Evolutionary conservation across 2,329 filamentous ascomycete species (phyloP).

Genomic region (Botryotinia narcissicola): DNA sequence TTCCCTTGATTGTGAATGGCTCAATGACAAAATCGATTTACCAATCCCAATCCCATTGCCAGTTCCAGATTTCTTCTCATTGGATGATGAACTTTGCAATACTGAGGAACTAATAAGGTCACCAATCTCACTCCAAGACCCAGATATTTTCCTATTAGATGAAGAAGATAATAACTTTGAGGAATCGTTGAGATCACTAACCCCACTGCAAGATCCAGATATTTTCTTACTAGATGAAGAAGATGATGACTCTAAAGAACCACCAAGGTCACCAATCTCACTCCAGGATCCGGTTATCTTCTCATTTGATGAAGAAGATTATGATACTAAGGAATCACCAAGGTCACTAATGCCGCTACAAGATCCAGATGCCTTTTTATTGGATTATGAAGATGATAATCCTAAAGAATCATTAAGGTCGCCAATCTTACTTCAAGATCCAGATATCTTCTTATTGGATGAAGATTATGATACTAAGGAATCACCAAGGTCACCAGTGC

Average conservation of each 20-base stretch:
- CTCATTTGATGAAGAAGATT: neutral
- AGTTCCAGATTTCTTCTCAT: neutral
- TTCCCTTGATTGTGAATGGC: neutral
- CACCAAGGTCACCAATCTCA: no score
- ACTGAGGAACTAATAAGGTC: rapidly evolving
- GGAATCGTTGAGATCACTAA: rapidly evolving
- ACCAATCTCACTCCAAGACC: neutral
- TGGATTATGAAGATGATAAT: neutral
- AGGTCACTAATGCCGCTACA: neutral
- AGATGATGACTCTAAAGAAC: neutral
- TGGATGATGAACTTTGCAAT: neutral
- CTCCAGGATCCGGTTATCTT: neutral
- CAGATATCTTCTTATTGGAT: neutral
- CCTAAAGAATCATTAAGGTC: no score
- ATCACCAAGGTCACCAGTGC: neutral
- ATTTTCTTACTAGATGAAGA: neutral
- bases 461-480: neutral
- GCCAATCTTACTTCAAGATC: neutral
- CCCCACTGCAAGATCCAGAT: neutral
- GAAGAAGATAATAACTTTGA: neutral
- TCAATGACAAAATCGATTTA: neutral
- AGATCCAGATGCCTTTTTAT: neutral
- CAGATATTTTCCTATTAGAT: neutral
- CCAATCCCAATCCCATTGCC: neutral
- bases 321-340: rapidly evolving